Base-by-base conservation (phyloP, 106 monocot species). In the Phalaenopsis aphrodite region DNA sequence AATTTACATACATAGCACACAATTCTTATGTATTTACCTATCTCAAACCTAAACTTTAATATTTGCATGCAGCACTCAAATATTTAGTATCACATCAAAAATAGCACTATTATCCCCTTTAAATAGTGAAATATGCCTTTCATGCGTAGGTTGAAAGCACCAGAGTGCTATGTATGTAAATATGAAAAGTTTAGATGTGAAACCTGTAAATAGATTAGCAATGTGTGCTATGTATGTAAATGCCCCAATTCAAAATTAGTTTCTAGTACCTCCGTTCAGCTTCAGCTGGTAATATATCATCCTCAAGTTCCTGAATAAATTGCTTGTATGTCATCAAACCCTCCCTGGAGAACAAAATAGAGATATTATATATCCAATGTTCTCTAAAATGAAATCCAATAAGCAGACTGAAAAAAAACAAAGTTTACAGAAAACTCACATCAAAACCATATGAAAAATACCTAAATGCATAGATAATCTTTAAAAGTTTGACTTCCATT, bases 271-370 rank as follows among this genome's bases (percentile, higher is more conserved):
- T 91, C 65, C 91, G 84, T 78, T 95, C 91, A 75, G 99, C 95
- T 93, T 99, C 99, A 78, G 91, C 80, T 76, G 99, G 99, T 41
- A 88, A 83, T 83, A 99, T 90, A 82, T 99, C 95, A 89, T 99
- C 99, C 86, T 99, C 99, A 82, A 99, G 99, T 77, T 94, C 99
- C 85, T 99, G 99, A 79, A 99, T 99, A 66, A 99, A 99, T 80
- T 99, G 99, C 83, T 99, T 99, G 77, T 99, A 99, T 67, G 99
- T 89, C 99, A 95, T 99, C 82, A 99, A 87, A 41, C 99, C 99
- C 87, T 95, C 99, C 88, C 99, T 99, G 87, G 65, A 93, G 80
- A 42, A 78, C 77, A 77, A 82, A 78, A 19, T 36, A 75, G 24
- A 24, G 16, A 17, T 30, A 3, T 24, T 24, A 80, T 57, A 80